Evolutionary conservation across 2,329 filamentous ascomycete species (phyloP), one percentile per base, ranked within the genome.

Genomic region (Verticillium tricorpus): DNA sequence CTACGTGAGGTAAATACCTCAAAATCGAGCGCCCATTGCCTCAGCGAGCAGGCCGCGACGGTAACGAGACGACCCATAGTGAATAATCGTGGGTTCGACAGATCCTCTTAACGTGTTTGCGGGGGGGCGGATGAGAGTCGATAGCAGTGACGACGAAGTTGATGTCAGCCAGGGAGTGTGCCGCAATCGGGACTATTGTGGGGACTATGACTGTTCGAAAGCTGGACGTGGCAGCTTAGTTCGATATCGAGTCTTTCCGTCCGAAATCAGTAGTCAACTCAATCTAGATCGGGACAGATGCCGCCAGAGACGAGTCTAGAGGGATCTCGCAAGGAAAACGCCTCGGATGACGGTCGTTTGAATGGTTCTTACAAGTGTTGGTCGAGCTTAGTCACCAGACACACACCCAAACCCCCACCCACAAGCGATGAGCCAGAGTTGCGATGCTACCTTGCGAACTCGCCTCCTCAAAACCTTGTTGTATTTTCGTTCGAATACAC

Each of bases 11-110:
- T 5, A 22, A 32, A 37, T 25, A 59, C 39, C n/a, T 28, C 25
- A 25, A 80, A 85, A 67, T 88, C 85, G 22, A 88, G 78, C 59
- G 82, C 73, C 72, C 73, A 76, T 28, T 76, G 74, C 32, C 72
- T 75, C 45, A 77, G 69, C 17, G 70, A 70, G 64, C 74, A 77
- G 2, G 75, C 74, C 17, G 75, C 75, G 25, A 77, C 68, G n/a
- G 71, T 74, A 2, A 74, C 62, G 9, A 73, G 64, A 19, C 61
- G 64, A 2, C 61, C 64, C 64, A 66, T 66, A n/a, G 12, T 9
- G 8, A 19, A 45, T 8, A 8, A 45, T 19, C 15, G 8, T n/a
- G 5, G 17, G 3, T 9, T 45, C 39, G n/a, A 45, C 6, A 17
- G 39, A 45, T n/a, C 9, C 39, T 45, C 19, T 8, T 17, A n/a